Percentiles rank a stretch among this genome's conserved stretches.
phyloP scores from a whole-genome alignment of 1,284 basidiomycete species.

The Rhodotorula mucilaginosa region DNA sequence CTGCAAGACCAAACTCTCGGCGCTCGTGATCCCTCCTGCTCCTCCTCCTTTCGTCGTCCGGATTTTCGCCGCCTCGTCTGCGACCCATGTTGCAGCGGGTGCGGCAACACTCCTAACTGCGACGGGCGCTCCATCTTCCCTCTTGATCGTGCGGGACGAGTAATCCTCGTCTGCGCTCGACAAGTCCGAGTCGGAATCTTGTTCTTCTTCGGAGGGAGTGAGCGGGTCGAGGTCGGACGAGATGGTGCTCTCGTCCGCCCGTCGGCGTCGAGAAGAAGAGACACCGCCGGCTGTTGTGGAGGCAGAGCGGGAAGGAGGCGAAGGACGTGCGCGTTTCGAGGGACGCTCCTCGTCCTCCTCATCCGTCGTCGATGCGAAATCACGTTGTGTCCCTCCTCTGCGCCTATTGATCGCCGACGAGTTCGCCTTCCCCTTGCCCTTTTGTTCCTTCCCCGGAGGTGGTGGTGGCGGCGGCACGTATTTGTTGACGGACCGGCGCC shows the following conservation, averaged over 20 bases:
- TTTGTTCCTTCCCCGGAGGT: not conserved
- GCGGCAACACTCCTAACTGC: conserved; percentile 17
- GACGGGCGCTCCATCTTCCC: conserved; percentile 12
- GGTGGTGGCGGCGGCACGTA: not conserved
- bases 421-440: not conserved
- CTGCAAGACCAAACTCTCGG: conserved; percentile 18
- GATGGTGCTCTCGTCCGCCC: not conserved
- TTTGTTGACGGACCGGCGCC: not conserved
- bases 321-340: not conserved
- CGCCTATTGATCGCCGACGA: too few species aligned
- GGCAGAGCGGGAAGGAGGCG: not conserved
- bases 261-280: too few species aligned
- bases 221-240: conserved; percentile 13
- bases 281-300: too few species aligned
- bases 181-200: conserved; percentile 10
- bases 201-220: conserved; percentile 12
- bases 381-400: not conserved
- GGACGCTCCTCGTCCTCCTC: not conserved
- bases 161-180: conserved; percentile 29
- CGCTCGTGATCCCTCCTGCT: conserved; percentile 1
- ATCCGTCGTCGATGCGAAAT: not conserved
- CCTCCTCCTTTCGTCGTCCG: not conserved
- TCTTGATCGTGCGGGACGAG: not conserved
- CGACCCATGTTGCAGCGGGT: not conserved
- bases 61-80: not conserved